Base-by-base conservation (phyloP, 169 alveolate genomes). In the Eimeria sp. region DNA sequence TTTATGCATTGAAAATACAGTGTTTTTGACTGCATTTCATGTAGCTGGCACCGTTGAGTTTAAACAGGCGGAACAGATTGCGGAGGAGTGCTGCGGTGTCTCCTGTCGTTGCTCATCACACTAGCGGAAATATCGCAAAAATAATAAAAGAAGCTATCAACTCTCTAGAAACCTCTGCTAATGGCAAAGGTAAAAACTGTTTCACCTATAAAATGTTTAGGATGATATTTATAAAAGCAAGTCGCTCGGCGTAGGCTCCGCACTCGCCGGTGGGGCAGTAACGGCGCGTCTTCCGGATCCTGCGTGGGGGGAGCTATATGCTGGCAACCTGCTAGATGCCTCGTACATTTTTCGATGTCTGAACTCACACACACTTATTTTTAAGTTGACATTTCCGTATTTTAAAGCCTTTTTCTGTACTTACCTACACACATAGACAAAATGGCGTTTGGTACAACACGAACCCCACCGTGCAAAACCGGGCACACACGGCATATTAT, bases 231-330 rank as follows among this genome's bases (percentile, higher is more conserved):
- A 43, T 18, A 40, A 40, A 34, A 14, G 27, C 5, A 51, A 0
- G 20, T 4, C 10, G 83, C 16, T n/a, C 18, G 2, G 57, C 54
- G 80, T 25, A 22, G 6, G 83, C 9, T 73, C n/a, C 40, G 83
- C 83, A 73, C 57, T 40, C 43, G 83, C 40, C 20, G 83, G 83
- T 40, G 83, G 83, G 83, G 83, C 83, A 34, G 57, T 73, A 30
- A 73, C 57, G 80, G 22, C 57, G 57, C 51, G 40, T 73, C 54
- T 40, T 30, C n/a, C 83, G 47, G n/a, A 40, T 11, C 20, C 61
- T 18, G n/a, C 3, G 14, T 54, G 83, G 34, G 83, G 83, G 83
- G 83, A 40, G 54, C 57, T 73, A 5, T 14, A 40, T 40, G 83
- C 27, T 34, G 57, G 83, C 34, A 73, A 7, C 57, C 54, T 40